phyloP scores from a whole-genome alignment of 2,329 filamentous ascomycete species.

The Fusarium setosum region DNA sequence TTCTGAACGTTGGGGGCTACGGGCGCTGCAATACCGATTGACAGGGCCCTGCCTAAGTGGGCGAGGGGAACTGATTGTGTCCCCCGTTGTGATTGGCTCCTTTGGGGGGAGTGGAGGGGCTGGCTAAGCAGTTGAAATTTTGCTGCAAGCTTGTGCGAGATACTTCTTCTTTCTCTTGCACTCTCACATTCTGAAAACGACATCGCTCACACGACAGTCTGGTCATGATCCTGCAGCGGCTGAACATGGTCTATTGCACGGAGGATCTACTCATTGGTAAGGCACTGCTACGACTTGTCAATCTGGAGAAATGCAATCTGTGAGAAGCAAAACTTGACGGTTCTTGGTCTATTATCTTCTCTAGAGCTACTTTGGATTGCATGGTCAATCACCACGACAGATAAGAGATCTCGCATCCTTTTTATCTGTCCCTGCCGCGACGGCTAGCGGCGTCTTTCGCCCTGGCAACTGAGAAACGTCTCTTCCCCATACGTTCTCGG shows the following conservation, averaged over 20 bases:
- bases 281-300: no score
- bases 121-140: conserved; percentile 36
- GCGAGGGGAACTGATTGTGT: conserved; percentile 6
- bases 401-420: neutral
- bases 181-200: conserved; percentile 7
- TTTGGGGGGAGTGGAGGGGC: conserved; percentile 25
- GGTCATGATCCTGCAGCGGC: neutral
- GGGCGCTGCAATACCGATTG: conserved; percentile 18
- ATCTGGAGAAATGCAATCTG: no score
- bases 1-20: conserved; percentile 15
- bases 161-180: conserved; percentile 20
- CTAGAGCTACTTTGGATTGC: conserved; percentile 15
- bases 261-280: neutral
- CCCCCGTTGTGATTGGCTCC: conserved; percentile 35
- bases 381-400: conserved; percentile 4
- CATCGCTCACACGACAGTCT: conserved; percentile 4
- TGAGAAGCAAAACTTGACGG: neutral
- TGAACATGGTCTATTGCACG: neutral
- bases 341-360: conserved; percentile 15
- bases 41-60: conserved; percentile 31
- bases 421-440: conserved; percentile 59
- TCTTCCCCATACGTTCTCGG: conserved; percentile 77
- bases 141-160: conserved; percentile 6
- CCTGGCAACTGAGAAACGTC: conserved; percentile 72
- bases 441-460: conserved; percentile 59